Evolutionary conservation across 2,329 filamentous ascomycete species (phyloP).

Genomic region (Aspergillus arachidicola): DNA sequence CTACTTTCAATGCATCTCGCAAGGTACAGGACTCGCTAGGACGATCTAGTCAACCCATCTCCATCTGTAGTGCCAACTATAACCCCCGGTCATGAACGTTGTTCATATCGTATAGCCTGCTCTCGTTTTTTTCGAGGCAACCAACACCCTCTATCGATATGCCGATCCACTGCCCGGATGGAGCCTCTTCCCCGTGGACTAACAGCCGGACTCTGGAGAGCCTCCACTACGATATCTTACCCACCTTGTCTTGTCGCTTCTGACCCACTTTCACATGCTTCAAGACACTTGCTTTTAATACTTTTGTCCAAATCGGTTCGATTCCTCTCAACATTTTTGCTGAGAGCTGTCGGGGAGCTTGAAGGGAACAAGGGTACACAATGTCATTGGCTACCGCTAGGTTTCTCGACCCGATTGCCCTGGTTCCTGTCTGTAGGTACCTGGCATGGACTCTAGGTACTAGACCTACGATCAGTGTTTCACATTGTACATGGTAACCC

Average conservation of each 20-base stretch:
- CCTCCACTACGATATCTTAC: not conserved
- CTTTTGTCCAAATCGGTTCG: slow-evolving; percentile 1
- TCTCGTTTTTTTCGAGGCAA: not conserved
- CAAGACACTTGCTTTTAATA: not conserved
- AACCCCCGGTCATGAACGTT: not conserved
- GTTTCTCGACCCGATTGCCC: not conserved
- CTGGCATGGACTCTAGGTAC: too few relatives aligned
- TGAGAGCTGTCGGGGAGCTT: not conserved
- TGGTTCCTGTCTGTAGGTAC: not conserved
- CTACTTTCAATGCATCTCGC: too few relatives aligned
- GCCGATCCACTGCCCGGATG: not conserved
- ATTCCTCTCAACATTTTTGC: slow-evolving; percentile 2
- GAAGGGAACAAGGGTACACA: not conserved
- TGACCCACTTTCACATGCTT: slow-evolving; percentile 5
- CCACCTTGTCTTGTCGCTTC: not conserved
- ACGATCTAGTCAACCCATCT: not conserved
- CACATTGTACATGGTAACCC: too few relatives aligned
- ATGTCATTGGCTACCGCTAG: not conserved
- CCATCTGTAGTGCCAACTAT: not conserved
- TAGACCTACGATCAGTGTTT: too few relatives aligned
- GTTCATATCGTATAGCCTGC: not conserved
- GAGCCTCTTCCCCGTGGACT: slow-evolving; percentile 1
- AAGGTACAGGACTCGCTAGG: too few relatives aligned
- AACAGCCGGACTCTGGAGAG: not conserved
- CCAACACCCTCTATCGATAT: not conserved